A percentile compares a stretch with the other conserved stretches of the same genome.
Conservation (phyloP, 2,329 filamentous ascomycete genomes). For the Coniochaeta prunicola region DNA sequence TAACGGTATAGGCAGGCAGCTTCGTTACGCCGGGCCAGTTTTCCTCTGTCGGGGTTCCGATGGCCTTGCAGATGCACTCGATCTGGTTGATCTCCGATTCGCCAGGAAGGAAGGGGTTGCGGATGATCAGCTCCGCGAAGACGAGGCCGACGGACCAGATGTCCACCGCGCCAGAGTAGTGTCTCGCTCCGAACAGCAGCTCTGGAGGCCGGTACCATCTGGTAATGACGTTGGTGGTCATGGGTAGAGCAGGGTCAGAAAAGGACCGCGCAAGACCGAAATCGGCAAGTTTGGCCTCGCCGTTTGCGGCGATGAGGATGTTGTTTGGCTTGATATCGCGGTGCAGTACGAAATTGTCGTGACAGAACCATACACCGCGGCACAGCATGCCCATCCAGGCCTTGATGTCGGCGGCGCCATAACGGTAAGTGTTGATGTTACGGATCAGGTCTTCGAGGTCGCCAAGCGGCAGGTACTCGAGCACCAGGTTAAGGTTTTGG, state of each 20-base stretch:
- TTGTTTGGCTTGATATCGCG: conserved; percentile 99
- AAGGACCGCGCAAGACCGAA: conserved; percentile 90
- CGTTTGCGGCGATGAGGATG: conserved; percentile 85
- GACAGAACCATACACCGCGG: conserved; percentile 91
- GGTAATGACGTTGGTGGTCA: conserved; percentile 95
- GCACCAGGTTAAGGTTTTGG: conserved; percentile 91
- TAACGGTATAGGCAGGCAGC: conserved; percentile 71
- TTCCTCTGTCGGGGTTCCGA: conserved; percentile 88
- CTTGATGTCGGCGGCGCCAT: conserved; percentile 87
- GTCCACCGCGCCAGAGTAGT: conserved; percentile 88
- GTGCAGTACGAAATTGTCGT: conserved; percentile 88
- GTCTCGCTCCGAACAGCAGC: conserved; percentile 80
- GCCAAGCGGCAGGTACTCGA: conserved; percentile 89
- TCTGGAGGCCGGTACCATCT: conserved; percentile 95
- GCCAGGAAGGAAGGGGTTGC: conserved; percentile 76
- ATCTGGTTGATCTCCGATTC: conserved; percentile 84
- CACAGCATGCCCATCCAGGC: conserved; percentile 98
- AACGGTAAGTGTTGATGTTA: conserved; percentile 69
- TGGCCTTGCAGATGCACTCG: conserved; percentile 70
- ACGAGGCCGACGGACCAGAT: conserved; percentile 92
- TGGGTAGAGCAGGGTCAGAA: conserved; percentile 71
- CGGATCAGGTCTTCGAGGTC: conserved; percentile 93
- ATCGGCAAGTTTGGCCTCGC: conserved; percentile 92
- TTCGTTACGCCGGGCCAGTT: conserved; percentile 90
- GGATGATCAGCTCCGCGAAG: conserved; percentile 82